These are phyloP conservation scores for Vachellia collinsii DNA, from an alignment of 306 rosid genomes.

Conservation along the genomic window DNA sequence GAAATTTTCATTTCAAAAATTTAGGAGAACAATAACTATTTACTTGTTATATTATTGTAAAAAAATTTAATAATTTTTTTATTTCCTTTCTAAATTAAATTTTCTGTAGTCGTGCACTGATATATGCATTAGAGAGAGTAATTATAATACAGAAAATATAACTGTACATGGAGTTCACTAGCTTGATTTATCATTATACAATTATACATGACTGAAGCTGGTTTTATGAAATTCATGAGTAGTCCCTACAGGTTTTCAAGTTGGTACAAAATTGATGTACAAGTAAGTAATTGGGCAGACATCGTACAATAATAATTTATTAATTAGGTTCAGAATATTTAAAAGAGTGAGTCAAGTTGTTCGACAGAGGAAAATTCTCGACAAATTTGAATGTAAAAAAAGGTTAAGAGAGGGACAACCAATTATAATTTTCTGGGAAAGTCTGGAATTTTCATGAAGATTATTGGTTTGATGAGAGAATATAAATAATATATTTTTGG, in stretches of 20 bases:
- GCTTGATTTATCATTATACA: no score
- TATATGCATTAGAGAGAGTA: no score
- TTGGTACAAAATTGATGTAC: not conserved
- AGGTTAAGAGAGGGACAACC: not conserved
- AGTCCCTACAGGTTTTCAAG: not conserved
- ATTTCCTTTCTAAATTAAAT: no score
- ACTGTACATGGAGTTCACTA: not conserved
- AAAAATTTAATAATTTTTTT: no score
- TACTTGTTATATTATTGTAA: no score
- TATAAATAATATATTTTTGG: slow-evolving; percentile 15
- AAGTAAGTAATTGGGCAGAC: not conserved
- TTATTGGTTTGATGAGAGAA: not conserved
- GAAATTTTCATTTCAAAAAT: no score
- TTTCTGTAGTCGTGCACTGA: no score
- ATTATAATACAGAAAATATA: no score
- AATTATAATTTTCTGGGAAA: not conserved
- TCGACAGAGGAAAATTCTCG: not conserved
- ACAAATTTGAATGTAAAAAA: not conserved
- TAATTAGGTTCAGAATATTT: not conserved
- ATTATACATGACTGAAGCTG: no score
- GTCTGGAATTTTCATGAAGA: not conserved
- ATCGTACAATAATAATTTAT: not conserved
- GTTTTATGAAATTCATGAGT: no score
- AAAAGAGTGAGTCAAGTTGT: not conserved
- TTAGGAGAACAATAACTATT: no score